A percentile compares a stretch with the other conserved stretches of the same genome.
These are phyloP conservation scores for Xerocomellus chrysenteron DNA, from an alignment of 768 basidiomycete species.

Conservation along the genomic window DNA sequence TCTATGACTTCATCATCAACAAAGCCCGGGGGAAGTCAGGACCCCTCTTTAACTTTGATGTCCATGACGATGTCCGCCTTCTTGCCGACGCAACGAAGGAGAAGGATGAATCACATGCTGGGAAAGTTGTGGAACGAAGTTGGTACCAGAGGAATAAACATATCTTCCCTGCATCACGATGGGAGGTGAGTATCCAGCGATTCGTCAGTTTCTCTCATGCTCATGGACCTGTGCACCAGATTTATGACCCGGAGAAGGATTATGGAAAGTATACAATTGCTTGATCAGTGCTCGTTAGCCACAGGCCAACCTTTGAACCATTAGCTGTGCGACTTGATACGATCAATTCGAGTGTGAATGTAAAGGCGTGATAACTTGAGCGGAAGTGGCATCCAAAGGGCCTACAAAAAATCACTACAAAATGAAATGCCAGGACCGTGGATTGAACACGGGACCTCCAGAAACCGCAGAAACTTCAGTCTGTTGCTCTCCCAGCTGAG, in stretches of 20 bases:
- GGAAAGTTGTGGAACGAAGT: constrained; percentile 95
- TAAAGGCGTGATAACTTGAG: neutral
- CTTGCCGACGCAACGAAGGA: constrained; percentile 93
- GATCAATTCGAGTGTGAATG: neutral
- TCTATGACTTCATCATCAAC: constrained; percentile 98
- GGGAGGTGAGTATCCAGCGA: constrained; percentile 66
- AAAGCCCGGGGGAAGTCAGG: constrained; percentile 98
- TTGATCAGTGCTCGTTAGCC: constrained; percentile 17
- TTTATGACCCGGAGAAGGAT: constrained; percentile 92
- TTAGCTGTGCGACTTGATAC: neutral
- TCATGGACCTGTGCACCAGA: constrained; percentile 38
- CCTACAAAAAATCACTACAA: neutral
- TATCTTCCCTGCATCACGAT: constrained; percentile 94
- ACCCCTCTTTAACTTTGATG: constrained; percentile 97
- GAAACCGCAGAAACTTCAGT: constrained; percentile 44
- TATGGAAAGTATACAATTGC: constrained; percentile 91
- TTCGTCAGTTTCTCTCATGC: neutral
- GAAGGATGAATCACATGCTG: constrained; percentile 98
- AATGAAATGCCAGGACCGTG: constrained; percentile 47
- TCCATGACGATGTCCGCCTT: constrained; percentile 96
- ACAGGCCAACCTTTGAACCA: neutral
- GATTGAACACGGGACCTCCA: constrained; percentile 56
- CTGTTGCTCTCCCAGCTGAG: constrained; percentile 77
- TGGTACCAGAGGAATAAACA: constrained; percentile 97
- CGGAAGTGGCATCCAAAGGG: neutral